Evolutionary conservation across 768 basidiomycete genomes (phyloP), one percentile per base, ranked within the genome.

Genomic region (Suillus sp.): DNA sequence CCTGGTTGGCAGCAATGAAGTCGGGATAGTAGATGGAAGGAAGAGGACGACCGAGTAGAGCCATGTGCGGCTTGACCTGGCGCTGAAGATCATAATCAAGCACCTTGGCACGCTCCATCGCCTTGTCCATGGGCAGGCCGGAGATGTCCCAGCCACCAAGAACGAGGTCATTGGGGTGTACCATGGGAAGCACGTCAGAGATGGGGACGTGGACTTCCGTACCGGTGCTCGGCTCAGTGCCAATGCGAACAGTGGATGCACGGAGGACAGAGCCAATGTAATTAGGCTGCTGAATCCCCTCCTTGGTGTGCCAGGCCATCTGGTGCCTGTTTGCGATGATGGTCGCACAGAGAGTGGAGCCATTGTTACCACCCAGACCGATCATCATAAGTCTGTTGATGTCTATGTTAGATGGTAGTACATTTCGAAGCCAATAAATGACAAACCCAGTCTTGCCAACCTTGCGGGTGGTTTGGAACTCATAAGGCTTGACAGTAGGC

Each of bases 131-230:
- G 47, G 87, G 76, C 43, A 87, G 48, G 48, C 89, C 85, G 48
- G 95, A 97, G 72, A 99, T 99, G 72, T 99, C 97, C 97, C 96
- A 99, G 22, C 97, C 96, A 56, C 97, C 94, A 66, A 99, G 86
- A 68, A 97, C 93, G 71, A 98, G 89, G 78, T 98, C 97, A 72
- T 97, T 96, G 57, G 96, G 96, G 79, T 99, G 95, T 55, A 96
- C 95, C 93, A 96, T 97, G 55, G 96, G 96, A 48, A 97, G 84
- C 65, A 98, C 86, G 71, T 96, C 95, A 11, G 89, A 92, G 71
- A 99, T 80, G 20, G 97, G 97, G 65, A 96, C 89, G 71, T 95
- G 84, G 67, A 99, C 86, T 71, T 99, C 97, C 79, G 94, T 93
- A 69, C 91, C 91, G 3, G 88, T 88, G 35, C 75, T 71, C 43